A percentile compares a stretch with the other conserved stretches of the same genome.
Evolutionary conservation across 768 basidiomycete genomes (phyloP).

Genomic region (Tulasnella sp.): DNA sequence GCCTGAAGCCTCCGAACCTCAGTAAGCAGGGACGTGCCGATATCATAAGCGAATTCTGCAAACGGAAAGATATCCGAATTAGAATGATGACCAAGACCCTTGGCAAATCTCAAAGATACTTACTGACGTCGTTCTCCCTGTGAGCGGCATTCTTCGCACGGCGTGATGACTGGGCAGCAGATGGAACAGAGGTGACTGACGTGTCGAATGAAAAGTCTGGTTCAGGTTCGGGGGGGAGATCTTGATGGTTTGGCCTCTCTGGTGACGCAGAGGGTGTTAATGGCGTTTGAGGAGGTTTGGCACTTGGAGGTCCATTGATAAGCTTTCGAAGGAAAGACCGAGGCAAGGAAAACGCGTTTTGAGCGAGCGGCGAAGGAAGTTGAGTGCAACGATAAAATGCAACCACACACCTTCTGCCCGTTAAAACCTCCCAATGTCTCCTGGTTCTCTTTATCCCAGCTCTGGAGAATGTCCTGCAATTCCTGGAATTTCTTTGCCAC

Average conservation of each 20-base stretch:
- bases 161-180: slow-evolving; percentile 70
- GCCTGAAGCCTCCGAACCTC: slow-evolving; percentile 89
- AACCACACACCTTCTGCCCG: slow-evolving; percentile 42
- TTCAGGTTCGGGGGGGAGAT: slow-evolving; percentile 9
- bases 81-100: not conserved
- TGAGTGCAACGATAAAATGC: not conserved
- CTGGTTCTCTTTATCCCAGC: slow-evolving; percentile 73
- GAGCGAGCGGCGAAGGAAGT: not conserved
- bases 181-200: slow-evolving; percentile 38
- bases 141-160: slow-evolving; percentile 88
- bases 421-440: slow-evolving; percentile 60
- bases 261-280: slow-evolving; percentile 6
- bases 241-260: not conserved
- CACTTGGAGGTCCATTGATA: not conserved
- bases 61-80: slow-evolving; percentile 21
- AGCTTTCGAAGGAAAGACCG: not conserved
- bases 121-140: slow-evolving; percentile 80
- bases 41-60: slow-evolving; percentile 98
- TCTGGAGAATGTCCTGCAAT: slow-evolving; percentile 59
- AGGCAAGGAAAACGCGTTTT: no score
- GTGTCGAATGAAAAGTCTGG: slow-evolving; percentile 3
- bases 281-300: not conserved
- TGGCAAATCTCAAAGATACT: slow-evolving; percentile 33
- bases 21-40: slow-evolving; percentile 81
- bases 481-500: slow-evolving; percentile 67